Evolutionary conservation across 2,329 filamentous ascomycete genomes (phyloP), one percentile per base, ranked within the genome.

Genomic region (Verticillium nonalfalfae): DNA sequence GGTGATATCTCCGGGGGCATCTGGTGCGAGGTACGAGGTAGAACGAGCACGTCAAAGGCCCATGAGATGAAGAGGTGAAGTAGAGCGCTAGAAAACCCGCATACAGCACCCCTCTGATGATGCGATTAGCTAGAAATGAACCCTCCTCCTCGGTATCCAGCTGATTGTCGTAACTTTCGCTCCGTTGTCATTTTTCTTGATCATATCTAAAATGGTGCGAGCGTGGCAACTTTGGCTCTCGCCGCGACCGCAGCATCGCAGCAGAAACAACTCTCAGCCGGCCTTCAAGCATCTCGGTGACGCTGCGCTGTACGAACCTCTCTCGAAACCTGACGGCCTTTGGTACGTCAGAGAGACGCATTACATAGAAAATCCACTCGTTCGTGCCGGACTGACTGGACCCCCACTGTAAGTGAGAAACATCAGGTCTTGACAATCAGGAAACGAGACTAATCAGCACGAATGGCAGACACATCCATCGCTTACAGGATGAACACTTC

Each of bases 221-320:
- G 38, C 34, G 14, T 67, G 66, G 64, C 66, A 67, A 40, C 58
- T 57, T 1, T 66, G 66, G 64, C 64, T 67, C 4, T 66, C 66
- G 50, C 59, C 65, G 33, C 61, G 65, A 34, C 64, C 63, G 26
- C 35, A 26, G 15, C 40, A 56, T 15, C 63, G 63, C 35, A 63
- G 60, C 52, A 54, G n/a, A 4, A 65, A 45, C 39, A 45, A 45
- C 39, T 15, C 39, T 45, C n/a, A 45, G n/a, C 14, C 18, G 34
- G 52, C 13, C 13, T 55, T 26, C 57, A 63, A 26, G 5, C 31
- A 7, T 26, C 57, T 21, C 56, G 61, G 39, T 13, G 39, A 64
- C 56, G 61, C 59, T 18, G 61, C 62, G 13, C 59, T 40, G 2
- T 66, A 59, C 21, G 63, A 66, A 2, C 33, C 60, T 13, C 56